Evolutionary conservation across 441 rosid genomes (phyloP).

Genomic region (Syzygium malaccense): DNA sequence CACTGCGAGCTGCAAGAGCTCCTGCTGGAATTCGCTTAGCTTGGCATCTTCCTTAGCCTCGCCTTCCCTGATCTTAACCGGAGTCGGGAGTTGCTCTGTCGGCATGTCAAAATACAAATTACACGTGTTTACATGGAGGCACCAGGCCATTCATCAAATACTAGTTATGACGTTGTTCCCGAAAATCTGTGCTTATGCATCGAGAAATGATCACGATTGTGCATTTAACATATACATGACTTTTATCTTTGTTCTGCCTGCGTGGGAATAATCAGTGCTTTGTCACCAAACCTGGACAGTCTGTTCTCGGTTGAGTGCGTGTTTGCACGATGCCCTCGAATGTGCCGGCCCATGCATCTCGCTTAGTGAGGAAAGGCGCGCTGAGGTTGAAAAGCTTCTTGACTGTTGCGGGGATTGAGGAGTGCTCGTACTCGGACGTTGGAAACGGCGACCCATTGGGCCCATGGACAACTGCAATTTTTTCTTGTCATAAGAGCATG

Average conservation of each 20-base stretch:
- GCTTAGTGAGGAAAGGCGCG: conserved; percentile 65
- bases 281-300: conserved; percentile 57
- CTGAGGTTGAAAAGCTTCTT: conserved; percentile 67
- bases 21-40: conserved; percentile 75
- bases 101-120: neutral
- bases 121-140: neutral
- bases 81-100: conserved; percentile 45
- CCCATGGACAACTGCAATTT: conserved; percentile 69
- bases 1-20: conserved; percentile 73
- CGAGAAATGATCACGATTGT: neutral
- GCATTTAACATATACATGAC: neutral
- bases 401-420: conserved; percentile 84
- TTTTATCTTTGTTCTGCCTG: neutral
- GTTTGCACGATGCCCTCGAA: conserved; percentile 54
- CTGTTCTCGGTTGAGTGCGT: conserved; percentile 60
- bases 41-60: conserved; percentile 58
- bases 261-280: neutral
- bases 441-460: conserved; percentile 63
- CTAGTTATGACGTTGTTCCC: neutral
- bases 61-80: conserved; percentile 39
- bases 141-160: neutral
- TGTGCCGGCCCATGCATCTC: conserved; percentile 90
- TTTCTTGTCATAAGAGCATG: neutral
- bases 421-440: conserved; percentile 74
- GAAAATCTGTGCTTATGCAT: neutral